Base-by-base conservation (phyloP, 257 asterid species). In the Rhazya stricta region DNA sequence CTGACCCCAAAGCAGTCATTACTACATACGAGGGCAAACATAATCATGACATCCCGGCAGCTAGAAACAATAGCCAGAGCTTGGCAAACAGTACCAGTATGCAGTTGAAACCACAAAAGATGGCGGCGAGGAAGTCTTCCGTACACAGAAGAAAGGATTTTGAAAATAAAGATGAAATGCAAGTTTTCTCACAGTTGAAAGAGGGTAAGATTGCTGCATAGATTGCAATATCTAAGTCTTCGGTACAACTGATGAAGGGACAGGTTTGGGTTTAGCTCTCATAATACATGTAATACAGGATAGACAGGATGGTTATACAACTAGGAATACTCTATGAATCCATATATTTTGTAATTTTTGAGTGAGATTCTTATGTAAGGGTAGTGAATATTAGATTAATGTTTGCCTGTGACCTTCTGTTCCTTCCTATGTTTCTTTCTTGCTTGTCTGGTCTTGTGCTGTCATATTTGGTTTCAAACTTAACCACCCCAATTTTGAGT, bases 21-120 rank as follows among this genome's bases (percentile, higher is more conserved):
- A 94, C 98, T 5, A 90, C 98, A 5, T 94, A 94, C 9, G 97
- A 94, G 76, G 97, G 98, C 66, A 91, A 91, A 73, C 98, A 94
- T 75, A 76, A 86, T 72, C 98, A 94, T 63, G 97, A 86, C 58
- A 82, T 89, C 84, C 98, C 97, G 0, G 61, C 78, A 9, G 90
- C 86, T 27, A 86, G 88, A 74, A 85, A 83, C 83, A 79, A 76
- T 69, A 27, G 75, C 68, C 77, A 71, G 29, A 46, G 37, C 29
- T 9, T 0, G 18, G 56, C n/a, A 11, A 80, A 60, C 54, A 67
- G 57, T 32, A 15, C 78, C 77, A 69, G 12, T 27, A 74, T 77
- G 74, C 88, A 79, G 66, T 74, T 46, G 34, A 86, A 81, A 76
- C 66, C 79, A 23, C 85, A 80, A 73, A 86, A 81, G 79, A 43